Conservation (phyloP, 1,284 basidiomycete species). For the Cystobasidium slooffiae region DNA sequence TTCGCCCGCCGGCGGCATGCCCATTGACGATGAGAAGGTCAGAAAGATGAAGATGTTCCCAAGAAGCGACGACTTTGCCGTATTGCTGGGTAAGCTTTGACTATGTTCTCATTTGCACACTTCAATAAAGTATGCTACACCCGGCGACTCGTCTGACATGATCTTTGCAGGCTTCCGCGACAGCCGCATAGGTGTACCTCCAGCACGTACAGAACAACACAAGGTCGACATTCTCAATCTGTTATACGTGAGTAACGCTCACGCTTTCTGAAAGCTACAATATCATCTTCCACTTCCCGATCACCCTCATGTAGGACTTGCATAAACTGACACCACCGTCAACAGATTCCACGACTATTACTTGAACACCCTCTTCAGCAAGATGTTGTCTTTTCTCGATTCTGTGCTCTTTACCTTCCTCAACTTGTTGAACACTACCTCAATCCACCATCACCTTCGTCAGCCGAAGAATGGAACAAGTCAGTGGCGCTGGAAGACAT, state of each 20-base stretch:
- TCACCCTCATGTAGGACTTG: background rate
- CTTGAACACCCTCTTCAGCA: conserved; percentile 34
- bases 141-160: background rate
- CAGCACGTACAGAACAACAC: conserved; percentile 40
- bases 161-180: conserved; percentile 16
- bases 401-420: conserved; percentile 36
- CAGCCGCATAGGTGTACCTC: conserved; percentile 34
- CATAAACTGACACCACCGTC: background rate
- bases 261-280: background rate
- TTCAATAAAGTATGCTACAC: background rate
- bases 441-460: conserved; percentile 18
- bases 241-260: conserved; percentile 22
- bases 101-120: background rate
- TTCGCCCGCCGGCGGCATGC: conserved; percentile 1
- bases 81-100: conserved; percentile 30
- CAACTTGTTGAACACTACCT: conserved; percentile 31
- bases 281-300: background rate
- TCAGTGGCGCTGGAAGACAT: conserved; percentile 31
- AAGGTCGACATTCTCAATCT: conserved; percentile 43
- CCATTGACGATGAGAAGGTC: conserved; percentile 11
- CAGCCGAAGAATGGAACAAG: conserved; percentile 27
- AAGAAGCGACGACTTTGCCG: conserved; percentile 43
- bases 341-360: conserved; percentile 38
- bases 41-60: conserved; percentile 31
- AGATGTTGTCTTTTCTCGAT: conserved; percentile 41